Base-by-base conservation (phyloP, 352 stramenopile genomes). In the Blastocystis hominis region DNA sequence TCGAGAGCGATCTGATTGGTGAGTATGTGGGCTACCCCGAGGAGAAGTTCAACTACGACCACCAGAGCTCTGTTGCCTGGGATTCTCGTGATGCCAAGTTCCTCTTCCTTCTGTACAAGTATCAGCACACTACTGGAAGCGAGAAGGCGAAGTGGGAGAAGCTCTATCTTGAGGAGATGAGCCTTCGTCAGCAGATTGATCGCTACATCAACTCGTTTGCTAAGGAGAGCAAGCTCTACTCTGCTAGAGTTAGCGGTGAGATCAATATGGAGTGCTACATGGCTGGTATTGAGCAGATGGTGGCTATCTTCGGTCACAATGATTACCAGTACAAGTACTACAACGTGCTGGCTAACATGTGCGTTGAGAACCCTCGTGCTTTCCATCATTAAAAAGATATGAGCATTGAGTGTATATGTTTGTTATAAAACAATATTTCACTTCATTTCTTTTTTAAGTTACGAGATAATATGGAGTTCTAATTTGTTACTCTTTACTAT, bases 261-360 rank as follows among this genome's bases (percentile, higher is more conserved):
- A 76, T 75, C 53, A 17, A 76, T 54, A 40, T 62, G 10, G 6
- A 76, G 3, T 87, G 77, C 66, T 87, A 87, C 47, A 87, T 55
- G 44, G 13, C 9, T 30, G 66, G 56, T 61, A 87, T 87, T 77
- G 56, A 17, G 10, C 77, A 87, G 62, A 56, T 77, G 44, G 66
- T 64, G 62, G 46, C 10, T 6, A 75, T 87, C 77, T 77, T 87
- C n/a, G 77, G 77, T 36, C 20, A 56, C 20, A 87, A 53, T 34
- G 77, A 77, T 30, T 87, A 87, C 36, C 56, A 63, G 62, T 75
- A 76, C 46, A 77, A 87, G 66, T 87, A 87, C 40, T 87, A 87
- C 66, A 75, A 87, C 24, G 66, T 78, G 17, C 15, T 87, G 30
- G 62, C 44, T 24, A 87, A 75, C 36, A 87, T 87, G 62, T 87